Conservation (phyloP, 495 filamentous ascomycete genomes). For the Penicillium chermesinum region DNA sequence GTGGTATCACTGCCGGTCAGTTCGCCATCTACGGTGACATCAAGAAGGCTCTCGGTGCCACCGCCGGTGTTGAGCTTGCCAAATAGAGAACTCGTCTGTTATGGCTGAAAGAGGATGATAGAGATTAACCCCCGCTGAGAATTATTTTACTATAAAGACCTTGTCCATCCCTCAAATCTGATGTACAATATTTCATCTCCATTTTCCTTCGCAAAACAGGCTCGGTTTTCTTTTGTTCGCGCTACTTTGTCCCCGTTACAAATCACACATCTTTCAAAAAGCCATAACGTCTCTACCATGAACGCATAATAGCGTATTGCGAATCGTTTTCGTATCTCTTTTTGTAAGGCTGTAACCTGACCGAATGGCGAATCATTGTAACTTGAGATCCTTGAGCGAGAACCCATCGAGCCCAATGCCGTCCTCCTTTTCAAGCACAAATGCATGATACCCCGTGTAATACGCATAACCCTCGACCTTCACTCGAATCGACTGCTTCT, state of each 20-base stretch:
- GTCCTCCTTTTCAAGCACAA: constrained; percentile 13
- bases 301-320: no score
- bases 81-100: constrained; percentile 34
- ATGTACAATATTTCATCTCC: constrained; percentile 35
- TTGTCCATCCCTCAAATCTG: constrained; percentile 26
- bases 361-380: not conserved
- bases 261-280: not conserved
- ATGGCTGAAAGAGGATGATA: constrained; percentile 31
- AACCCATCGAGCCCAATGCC: constrained; percentile 12
- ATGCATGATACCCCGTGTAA: constrained; percentile 14
- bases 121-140: constrained; percentile 36
- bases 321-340: no score
- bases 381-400: constrained; percentile 6
- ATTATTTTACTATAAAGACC: constrained; percentile 20
- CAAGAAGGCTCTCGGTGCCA: constrained; percentile 55
- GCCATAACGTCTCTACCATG: no score
- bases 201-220: constrained; percentile 28
- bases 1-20: constrained; percentile 82
- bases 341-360: no score
- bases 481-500: constrained; percentile 3
- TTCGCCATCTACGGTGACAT: constrained; percentile 90
- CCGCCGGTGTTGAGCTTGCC: constrained; percentile 74
- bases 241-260: not conserved
- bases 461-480: constrained; percentile 12
- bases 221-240: constrained; percentile 21